These are phyloP conservation scores for Moringa oleifera DNA, from an alignment of 345 rosid genomes.

Conservation along the genomic window DNA sequence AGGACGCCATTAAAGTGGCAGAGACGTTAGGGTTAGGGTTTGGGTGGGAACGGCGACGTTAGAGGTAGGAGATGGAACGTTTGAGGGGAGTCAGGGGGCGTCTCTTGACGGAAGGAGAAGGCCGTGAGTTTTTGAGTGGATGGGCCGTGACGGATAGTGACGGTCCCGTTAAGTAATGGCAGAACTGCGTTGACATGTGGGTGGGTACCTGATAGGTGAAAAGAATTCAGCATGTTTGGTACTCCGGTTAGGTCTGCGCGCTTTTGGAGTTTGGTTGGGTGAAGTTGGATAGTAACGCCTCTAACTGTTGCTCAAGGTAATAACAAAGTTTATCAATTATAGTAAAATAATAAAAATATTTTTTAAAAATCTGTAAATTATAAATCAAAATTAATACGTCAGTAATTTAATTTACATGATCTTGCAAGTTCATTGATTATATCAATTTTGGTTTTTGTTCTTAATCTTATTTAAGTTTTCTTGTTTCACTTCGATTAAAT, in stretches of 20 bases:
- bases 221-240: neutral
- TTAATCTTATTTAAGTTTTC: too few relatives aligned
- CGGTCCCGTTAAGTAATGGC: conserved; percentile 50
- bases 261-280: neutral
- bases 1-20: conserved; percentile 59
- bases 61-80: conserved; percentile 29
- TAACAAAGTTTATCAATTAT: neutral
- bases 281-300: neutral
- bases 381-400: too few relatives aligned
- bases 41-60: conserved; percentile 54
- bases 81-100: conserved; percentile 9
- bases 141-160: conserved; percentile 50
- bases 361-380: too few relatives aligned
- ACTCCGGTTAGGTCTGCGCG: neutral
- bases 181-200: conserved; percentile 17
- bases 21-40: conserved; percentile 59
- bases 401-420: too few relatives aligned
- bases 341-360: too few relatives aligned
- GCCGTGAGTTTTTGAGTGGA: conserved; percentile 21
- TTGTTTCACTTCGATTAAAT: too few relatives aligned
- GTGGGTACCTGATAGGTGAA: conserved; percentile 16
- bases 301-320: neutral
- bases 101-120: conserved; percentile 41
- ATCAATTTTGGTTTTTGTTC: too few relatives aligned
- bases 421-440: too few relatives aligned